Evolutionary conservation across 345 rosid species (phyloP).

Genomic region (Acer negundo): DNA sequence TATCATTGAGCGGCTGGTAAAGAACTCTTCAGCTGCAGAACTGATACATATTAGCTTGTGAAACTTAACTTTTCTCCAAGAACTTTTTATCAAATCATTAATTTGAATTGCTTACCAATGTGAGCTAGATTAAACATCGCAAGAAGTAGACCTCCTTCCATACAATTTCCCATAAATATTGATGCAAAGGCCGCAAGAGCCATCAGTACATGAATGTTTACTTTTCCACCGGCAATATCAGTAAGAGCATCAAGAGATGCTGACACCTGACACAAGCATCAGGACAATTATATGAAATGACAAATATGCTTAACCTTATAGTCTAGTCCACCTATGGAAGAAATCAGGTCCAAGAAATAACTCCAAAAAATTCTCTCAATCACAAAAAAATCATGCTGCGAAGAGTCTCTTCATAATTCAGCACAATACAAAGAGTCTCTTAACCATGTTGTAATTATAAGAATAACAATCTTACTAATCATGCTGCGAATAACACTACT

Average conservation of each 20-base stretch:
- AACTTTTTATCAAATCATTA: background rate
- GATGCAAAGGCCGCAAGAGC: slow-evolving; percentile 98
- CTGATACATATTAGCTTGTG: background rate
- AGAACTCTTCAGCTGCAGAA: slow-evolving; percentile 92
- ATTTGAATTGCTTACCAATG: slow-evolving; percentile 55
- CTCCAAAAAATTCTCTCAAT: background rate
- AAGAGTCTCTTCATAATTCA: too few relatives aligned
- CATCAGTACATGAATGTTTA: slow-evolving; percentile 94
- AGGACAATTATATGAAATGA: slow-evolving; percentile 2
- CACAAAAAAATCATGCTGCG: background rate
- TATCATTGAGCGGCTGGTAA: slow-evolving; percentile 88
- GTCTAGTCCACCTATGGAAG: background rate
- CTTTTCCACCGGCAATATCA: slow-evolving; percentile 90
- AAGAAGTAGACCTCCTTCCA: slow-evolving; percentile 96
- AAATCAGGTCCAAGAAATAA: slow-evolving; percentile 1
- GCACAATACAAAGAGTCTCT: background rate
- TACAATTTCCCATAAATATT: slow-evolving; percentile 83
- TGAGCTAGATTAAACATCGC: slow-evolving; percentile 99
- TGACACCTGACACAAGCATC: slow-evolving; percentile 57
- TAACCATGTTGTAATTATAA: too few relatives aligned
- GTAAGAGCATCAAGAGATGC: slow-evolving; percentile 88
- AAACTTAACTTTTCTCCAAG: slow-evolving; percentile 10
- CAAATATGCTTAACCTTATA: background rate
- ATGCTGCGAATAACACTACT: background rate
- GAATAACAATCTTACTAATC: background rate